Evolutionary conservation across 306 rosid species (phyloP).

Genomic region (Delonix regia): DNA sequence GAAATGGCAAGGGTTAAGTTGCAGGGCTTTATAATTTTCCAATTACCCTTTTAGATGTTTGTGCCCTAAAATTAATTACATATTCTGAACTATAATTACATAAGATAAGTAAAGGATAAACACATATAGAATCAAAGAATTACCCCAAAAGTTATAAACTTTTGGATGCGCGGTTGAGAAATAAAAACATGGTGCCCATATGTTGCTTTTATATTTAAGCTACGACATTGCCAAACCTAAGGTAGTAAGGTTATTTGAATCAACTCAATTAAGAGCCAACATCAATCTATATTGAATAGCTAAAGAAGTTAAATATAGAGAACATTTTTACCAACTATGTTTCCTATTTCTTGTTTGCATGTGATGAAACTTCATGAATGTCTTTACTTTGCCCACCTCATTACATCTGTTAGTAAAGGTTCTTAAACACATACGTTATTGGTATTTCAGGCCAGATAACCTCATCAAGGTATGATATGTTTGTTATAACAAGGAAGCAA

Average conservation of each 20-base stretch:
- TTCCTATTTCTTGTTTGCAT: conserved; percentile 23
- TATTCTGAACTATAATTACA: neutral
- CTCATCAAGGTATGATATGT: conserved; percentile 45
- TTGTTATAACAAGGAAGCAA: conserved; percentile 21
- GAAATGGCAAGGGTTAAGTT: neutral
- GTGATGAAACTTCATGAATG: conserved; percentile 23
- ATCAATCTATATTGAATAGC: conserved; percentile 31
- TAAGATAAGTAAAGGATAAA: neutral
- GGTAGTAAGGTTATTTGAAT: conserved; percentile 40
- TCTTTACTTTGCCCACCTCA: conserved; percentile 17
- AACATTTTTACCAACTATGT: conserved; percentile 34
- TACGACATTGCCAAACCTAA: conserved; percentile 52
- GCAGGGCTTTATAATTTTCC: no score
- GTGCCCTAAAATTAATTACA: neutral
- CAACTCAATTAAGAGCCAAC: conserved; percentile 44
- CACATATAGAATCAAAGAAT: neutral
- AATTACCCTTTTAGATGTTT: no score
- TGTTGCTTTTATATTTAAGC: conserved; percentile 45
- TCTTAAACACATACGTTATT: conserved; percentile 39
- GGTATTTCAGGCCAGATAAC: conserved; percentile 39
- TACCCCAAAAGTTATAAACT: neutral
- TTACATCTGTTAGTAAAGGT: conserved; percentile 48
- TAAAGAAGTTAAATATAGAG: conserved; percentile 35
- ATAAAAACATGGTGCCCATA: neutral
- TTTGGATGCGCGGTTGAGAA: neutral